Conservation (phyloP, 345 rosid genomes). For the Gossypium ekmanianum region DNA sequence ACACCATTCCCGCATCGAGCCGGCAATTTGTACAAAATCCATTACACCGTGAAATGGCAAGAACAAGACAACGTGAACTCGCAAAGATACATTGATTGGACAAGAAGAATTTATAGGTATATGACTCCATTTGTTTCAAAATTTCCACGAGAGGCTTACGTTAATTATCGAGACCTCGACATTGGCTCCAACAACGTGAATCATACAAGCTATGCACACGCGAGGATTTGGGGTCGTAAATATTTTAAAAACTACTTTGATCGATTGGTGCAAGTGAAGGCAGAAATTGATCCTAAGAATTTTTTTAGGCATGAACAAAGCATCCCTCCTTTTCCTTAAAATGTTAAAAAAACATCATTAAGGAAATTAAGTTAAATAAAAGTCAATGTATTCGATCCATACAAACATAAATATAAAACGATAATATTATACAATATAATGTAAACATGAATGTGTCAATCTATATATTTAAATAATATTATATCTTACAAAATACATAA, state of each 20-base stretch:
- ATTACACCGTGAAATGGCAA: neutral
- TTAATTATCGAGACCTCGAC: conserved; percentile 2
- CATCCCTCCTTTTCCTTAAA: neutral
- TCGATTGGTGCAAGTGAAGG: neutral
- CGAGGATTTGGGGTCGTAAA: neutral
- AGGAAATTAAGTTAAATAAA: no score
- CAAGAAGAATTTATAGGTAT: neutral
- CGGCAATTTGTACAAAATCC: neutral
- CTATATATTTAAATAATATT: no score
- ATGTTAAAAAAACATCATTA: no score
- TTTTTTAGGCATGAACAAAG: neutral
- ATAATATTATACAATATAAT: no score
- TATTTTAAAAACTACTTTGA: neutral
- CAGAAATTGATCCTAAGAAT: neutral
- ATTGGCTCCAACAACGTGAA: neutral
- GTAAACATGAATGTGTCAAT: no score
- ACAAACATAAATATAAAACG: no score
- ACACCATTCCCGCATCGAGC: neutral
- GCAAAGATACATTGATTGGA: neutral
- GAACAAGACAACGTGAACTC: neutral
- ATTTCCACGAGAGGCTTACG: neutral
- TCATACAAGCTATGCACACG: neutral
- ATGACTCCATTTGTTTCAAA: neutral
- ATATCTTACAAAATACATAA: no score
- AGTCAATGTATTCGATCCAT: no score